A percentile compares a stretch with the other conserved stretches of the same genome.
These are phyloP conservation scores for Sclerotinia minor DNA, from an alignment of 2,329 filamentous ascomycete species.

Conservation along the genomic window DNA sequence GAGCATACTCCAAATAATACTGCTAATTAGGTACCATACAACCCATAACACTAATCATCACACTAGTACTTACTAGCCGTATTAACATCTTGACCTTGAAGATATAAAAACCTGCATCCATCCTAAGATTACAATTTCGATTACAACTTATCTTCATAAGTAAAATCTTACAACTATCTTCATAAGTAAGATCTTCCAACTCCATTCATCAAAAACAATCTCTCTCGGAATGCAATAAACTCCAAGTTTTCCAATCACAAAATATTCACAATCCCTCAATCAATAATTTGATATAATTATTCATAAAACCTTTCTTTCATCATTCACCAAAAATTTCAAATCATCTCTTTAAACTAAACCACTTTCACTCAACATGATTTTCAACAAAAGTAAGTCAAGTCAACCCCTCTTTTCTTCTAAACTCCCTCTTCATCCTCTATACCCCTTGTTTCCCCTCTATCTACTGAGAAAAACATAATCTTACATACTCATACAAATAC, in stretches of 20 bases:
- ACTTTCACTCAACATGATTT: not conserved
- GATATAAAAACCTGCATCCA: not conserved
- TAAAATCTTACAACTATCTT: too few species aligned
- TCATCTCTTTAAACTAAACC: not conserved
- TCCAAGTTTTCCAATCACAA: too few species aligned
- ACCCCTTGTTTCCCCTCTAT: rapidly evolving
- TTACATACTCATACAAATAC: too few species aligned
- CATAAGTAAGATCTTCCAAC: too few species aligned
- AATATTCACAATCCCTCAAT: not conserved
- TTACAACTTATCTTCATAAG: too few species aligned
- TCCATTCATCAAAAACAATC: not conserved
- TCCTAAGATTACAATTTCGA: too few species aligned
- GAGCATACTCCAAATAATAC: not conserved
- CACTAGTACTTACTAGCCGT: not conserved
- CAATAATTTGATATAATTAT: too few species aligned
- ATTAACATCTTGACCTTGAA: not conserved
- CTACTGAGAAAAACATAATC: too few species aligned
- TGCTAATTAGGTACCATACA: not conserved
- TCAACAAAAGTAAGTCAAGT: not conserved
- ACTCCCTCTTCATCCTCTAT: rapidly evolving
- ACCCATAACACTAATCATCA: not conserved
- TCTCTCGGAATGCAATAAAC: too few species aligned
- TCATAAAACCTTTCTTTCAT: not conserved
- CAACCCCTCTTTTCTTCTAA: too few species aligned
- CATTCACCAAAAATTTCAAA: not conserved